Evolutionary conservation across 2,329 filamentous ascomycete genomes (phyloP).

Genomic region (Pestalotiopsis sp.): DNA sequence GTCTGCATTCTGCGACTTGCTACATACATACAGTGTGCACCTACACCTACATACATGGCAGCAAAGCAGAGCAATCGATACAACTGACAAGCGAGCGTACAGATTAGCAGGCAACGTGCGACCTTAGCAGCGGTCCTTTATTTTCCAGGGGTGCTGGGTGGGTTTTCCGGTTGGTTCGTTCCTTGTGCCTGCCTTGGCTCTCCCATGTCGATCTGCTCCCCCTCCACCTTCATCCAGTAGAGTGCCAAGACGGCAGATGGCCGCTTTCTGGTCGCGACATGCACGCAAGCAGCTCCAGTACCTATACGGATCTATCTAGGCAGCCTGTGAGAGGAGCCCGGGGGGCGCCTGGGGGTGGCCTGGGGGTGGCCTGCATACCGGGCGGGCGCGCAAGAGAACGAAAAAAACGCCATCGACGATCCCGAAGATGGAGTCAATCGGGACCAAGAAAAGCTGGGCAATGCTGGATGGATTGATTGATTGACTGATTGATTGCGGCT

Average conservation of each 20-base stretch:
- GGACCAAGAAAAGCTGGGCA: not conserved
- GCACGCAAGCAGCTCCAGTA: not conserved
- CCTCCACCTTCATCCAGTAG: not conserved
- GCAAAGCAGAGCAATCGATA: not conserved
- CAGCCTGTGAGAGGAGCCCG: not conserved
- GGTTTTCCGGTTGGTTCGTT: not conserved
- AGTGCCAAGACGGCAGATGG: slow-evolving; percentile 12
- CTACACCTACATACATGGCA: not conserved
- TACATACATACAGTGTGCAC: not conserved
- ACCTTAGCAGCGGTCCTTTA: not conserved
- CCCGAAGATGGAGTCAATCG: not conserved
- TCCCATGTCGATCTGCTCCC: not conserved
- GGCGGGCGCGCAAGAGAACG: not conserved
- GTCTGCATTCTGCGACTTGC: not conserved
- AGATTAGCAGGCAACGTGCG: not conserved
- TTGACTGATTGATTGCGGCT: slow-evolving; percentile 11
- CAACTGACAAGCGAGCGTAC: not conserved
- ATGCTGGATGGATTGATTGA: not conserved
- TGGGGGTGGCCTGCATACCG: not conserved
- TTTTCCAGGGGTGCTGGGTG: not conserved
- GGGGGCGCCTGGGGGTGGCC: too few species aligned
- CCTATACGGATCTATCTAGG: not conserved
- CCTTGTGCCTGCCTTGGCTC: not conserved
- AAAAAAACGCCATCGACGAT: not conserved
- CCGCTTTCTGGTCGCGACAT: not conserved